A percentile compares a stretch with the other conserved stretches of the same genome.
Evolutionary conservation across 2,329 filamentous ascomycete species (phyloP).

Genomic region (Colletotrichum sp.): DNA sequence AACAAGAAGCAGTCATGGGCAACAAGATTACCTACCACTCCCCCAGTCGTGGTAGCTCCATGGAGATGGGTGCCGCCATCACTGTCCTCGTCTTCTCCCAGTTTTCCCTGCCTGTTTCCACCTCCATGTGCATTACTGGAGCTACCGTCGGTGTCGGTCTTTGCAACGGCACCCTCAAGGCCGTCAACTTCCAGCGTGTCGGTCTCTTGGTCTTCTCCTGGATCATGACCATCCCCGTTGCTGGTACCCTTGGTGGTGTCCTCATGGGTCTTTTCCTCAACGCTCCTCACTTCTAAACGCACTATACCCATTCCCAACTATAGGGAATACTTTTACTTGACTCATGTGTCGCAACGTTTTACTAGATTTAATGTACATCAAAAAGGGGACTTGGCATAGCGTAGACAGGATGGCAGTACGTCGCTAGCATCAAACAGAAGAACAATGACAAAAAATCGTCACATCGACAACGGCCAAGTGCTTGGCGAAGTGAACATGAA

Average conservation of each 20-base stretch:
- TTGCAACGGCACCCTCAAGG: constrained; percentile 74
- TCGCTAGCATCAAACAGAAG: not conserved
- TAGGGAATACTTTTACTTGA: not conserved
- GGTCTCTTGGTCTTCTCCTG: constrained; percentile 70
- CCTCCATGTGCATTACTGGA: constrained; percentile 80
- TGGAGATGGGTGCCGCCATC: constrained; percentile 82
- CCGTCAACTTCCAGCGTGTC: constrained; percentile 79
- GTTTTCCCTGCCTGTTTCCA: constrained; percentile 77
- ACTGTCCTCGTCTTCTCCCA: constrained; percentile 80
- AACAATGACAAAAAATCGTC: not conserved
- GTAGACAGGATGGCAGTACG: not conserved
- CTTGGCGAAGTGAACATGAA: not conserved
- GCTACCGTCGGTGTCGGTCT: constrained; percentile 80
- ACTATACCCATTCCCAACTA: not conserved
- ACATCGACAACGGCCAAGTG: not conserved
- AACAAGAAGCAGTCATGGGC: constrained; percentile 67
- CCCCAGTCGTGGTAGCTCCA: constrained; percentile 64
- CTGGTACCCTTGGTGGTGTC: constrained; percentile 43
- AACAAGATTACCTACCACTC: constrained; percentile 80
- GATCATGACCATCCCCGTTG: constrained; percentile 56
- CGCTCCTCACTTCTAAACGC: constrained; percentile 31
- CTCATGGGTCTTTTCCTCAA: constrained; percentile 46
- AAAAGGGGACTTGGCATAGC: not conserved
- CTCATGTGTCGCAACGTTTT: not conserved
- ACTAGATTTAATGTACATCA: constrained; percentile 13